Base-by-base conservation (phyloP, 805 yeast genomes). In the Sugiyamaella lignohabitans region DNA sequence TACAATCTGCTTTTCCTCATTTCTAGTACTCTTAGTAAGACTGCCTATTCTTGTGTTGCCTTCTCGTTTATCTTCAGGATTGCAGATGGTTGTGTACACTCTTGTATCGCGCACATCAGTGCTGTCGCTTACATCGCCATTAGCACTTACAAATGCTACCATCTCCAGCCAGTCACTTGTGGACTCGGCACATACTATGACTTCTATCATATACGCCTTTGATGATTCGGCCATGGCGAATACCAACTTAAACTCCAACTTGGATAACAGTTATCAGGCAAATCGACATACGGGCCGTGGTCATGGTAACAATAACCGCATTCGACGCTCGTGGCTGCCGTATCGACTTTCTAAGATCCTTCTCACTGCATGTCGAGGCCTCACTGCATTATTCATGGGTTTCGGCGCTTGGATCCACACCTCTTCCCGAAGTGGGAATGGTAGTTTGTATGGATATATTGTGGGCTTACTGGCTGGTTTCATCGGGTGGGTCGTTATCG, bases 401-500 rank as follows among this genome's bases (percentile, higher is more conserved):
- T 57, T 65, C 24, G 56, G 59, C 4, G 68, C 68, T 18, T 69
- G 74, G 74, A 59, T 61, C 4, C 68, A 66, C 27, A 70, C 69
- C 2, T 70, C 69, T 27, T 55, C 58, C 32, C 52, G 56, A 17
- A 58, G 57, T 29, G 58, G 60, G 20, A 59, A 56, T 8, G 66
- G 69, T 22, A 58, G 67, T 39, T 57, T 63, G 4, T 69, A 68
- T 44, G 71, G 70, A 3, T 69, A 67, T 44, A 52, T 66, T 2
- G 64, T 69, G 10, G 74, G 70, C 1, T 49, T 70, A 6, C 50
- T 69, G 6, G 69, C 69, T 2, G 65, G 64, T 20, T 60, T 64
- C 40, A 60, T 68, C 10, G 73, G 72, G 11, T 69, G 72, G 71
- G 64, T 68, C 16, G 62, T 69, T 4, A 60, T 68, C 19, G 74